Percentiles rank a stretch among this genome's conserved stretches.
Evolutionary conservation across 257 asterid genomes (phyloP).

Genomic region (Verbascum thapsus): DNA sequence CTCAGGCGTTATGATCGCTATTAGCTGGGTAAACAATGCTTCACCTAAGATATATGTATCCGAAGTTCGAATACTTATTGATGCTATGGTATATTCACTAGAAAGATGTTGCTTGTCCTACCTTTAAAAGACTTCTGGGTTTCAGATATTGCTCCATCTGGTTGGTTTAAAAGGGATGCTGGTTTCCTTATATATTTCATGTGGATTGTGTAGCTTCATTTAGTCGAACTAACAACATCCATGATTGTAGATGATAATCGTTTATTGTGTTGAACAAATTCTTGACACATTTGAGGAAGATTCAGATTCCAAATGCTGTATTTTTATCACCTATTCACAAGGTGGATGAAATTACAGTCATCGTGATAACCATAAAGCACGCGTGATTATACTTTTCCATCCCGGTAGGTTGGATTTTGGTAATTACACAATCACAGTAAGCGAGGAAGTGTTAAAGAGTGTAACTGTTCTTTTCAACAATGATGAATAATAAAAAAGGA

Average conservation of each 20-base stretch:
- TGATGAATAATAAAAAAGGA: no score
- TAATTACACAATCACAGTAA: no score
- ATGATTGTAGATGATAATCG: neutral
- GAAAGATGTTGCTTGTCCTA: neutral
- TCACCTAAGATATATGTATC: conserved; percentile 1
- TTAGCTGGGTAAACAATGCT: conserved; percentile 25
- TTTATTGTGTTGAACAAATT: conserved; percentile 8
- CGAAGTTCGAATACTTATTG: conserved; percentile 1
- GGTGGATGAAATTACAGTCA: no score
- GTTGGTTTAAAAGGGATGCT: conserved; percentile 3
- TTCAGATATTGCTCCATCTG: neutral
- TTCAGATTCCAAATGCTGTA: no score
- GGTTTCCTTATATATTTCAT: neutral
- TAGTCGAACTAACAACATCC: neutral
- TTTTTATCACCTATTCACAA: no score
- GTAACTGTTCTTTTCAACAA: no score
- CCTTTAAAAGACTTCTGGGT: neutral
- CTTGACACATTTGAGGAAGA: neutral
- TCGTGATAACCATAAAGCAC: no score
- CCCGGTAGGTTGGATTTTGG: no score
- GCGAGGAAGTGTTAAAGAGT: no score
- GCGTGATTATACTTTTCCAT: no score
- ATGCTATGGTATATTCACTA: neutral
- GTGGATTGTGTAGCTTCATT: conserved; percentile 1
- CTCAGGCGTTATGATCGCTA: conserved; percentile 40